Conservation (phyloP, 1,139 yeast genomes). For the Suhomyces wounanorum region DNA sequence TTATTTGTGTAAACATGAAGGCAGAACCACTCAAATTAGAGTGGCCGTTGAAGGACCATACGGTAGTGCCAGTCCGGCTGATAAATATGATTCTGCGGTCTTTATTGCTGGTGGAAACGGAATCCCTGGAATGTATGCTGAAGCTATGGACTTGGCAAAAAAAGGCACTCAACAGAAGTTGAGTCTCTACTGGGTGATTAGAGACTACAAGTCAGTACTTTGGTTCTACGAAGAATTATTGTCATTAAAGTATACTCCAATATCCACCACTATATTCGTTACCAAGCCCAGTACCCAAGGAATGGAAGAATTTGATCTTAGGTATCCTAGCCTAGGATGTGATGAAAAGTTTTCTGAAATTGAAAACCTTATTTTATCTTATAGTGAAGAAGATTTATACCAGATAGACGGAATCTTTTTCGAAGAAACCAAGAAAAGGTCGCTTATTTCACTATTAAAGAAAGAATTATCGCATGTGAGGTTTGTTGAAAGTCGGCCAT, state of each 20-base stretch:
- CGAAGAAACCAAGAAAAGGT: constrained; percentile 1
- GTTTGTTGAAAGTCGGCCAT: constrained; percentile 39
- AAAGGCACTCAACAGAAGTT: constrained; percentile 25
- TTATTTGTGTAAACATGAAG: constrained; percentile 24
- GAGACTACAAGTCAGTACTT: constrained; percentile 42
- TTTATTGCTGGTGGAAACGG: constrained; percentile 52
- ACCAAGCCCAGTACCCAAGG: constrained; percentile 34
- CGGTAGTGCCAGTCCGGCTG: constrained; percentile 41
- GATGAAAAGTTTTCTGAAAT: constrained; percentile 4
- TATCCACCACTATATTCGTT: constrained; percentile 43
- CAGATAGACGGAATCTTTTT: background rate
- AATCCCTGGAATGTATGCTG: constrained; percentile 49
- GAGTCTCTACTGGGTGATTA: constrained; percentile 53
- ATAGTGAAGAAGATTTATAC: background rate
- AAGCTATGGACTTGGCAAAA: constrained; percentile 30
- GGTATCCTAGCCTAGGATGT: constrained; percentile 2
- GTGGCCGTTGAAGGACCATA: constrained; percentile 52
- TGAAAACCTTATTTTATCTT: background rate
- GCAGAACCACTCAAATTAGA: constrained; percentile 26
- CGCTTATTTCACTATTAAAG: background rate
- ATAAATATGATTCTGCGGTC: constrained; percentile 35
- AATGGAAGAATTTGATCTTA: constrained; percentile 23
- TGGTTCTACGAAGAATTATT: constrained; percentile 56
- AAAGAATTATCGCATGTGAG: constrained; percentile 25
- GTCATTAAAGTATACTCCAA: constrained; percentile 30